phyloP scores from a whole-genome alignment of 2,329 filamentous ascomycete species.

The Colletotrichum viniferum region DNA sequence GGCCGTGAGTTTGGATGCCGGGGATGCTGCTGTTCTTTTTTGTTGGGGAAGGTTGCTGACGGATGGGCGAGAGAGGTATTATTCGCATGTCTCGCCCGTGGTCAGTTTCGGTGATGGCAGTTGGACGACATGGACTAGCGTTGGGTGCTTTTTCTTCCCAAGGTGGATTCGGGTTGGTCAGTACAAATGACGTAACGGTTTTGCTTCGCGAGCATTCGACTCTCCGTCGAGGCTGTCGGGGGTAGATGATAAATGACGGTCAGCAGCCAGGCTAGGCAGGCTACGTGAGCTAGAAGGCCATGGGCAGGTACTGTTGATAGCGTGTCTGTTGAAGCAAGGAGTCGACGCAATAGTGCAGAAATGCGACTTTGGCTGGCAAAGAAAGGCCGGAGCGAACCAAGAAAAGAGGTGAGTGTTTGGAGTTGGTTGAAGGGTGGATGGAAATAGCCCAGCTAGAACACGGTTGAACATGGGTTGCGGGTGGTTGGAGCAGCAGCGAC shows the following conservation, averaged over 20 bases:
- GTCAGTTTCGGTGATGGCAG: not conserved
- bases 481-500: not conserved
- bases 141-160: not conserved
- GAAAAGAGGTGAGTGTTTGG: not conserved
- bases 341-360: not conserved
- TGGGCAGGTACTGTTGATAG: not conserved
- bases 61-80: not conserved
- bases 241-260: not conserved
- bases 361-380: not conserved
- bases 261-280: not conserved
- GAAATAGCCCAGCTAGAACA: not conserved
- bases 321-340: not conserved
- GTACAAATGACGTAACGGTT: slow-evolving; percentile 9
- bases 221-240: not conserved
- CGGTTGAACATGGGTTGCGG: not conserved
- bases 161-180: not conserved
- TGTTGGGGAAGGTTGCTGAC: not conserved
- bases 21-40: not conserved
- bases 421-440: not conserved
- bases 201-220: not conserved
- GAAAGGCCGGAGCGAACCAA: not conserved
- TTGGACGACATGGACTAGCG: not conserved
- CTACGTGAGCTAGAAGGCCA: not conserved
- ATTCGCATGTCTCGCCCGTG: not conserved
- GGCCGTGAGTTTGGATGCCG: not conserved